Base-by-base conservation (phyloP, 192 early-diverging fungal genomes). In the Physocladia obscura region DNA sequence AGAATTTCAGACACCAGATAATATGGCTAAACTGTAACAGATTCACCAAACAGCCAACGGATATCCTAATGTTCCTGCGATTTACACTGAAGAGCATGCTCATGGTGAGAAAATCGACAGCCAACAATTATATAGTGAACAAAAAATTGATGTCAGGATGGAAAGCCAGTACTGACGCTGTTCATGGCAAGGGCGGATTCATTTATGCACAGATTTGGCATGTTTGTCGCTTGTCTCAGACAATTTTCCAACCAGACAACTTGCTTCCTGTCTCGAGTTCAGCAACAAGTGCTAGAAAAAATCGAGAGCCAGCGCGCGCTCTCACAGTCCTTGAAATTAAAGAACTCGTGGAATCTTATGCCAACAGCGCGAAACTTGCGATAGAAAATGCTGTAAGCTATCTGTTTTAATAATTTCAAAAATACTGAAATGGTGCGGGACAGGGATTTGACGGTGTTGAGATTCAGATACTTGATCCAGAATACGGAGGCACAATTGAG, bases 401-500 rank as follows among this genome's bases (percentile, higher is more conserved):
- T 57, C 49, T 48, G 5, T 27, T 67, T 31, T 48, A 67, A 34
- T 6, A 57, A 6, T 50, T 57, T 56, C 49, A 48, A 5, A 93
- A 94, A 3, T 92, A 98, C 76, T 94, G 96, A 8, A 96, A 95
- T 71, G 76, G 96, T 35, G 62, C 92, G 48, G 79, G 88, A 74
- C 77, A 87, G 70, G 95, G 96, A 67, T 65, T 94, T 5, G 89
- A 88, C 19, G 88, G 90, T 1, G 51, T 90, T 30, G 80, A 89
- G 57, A 97, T 97, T 78, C 54, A 84, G 34, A 89, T 95, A 63
- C 93, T 92, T 0, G 96, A 98, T 72, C 51, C 89, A 52, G 55
- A 90, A 56, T 98, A 94, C 70, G 96, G 95, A 39, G 95, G 96
- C 0, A 87, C 87, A 0, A 85, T 95, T 31, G 91, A 95, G 64